A percentile compares a stretch with the other conserved stretches of the same genome.
Conservation (phyloP, 805 yeast species). For the Starmerella sirachaensis region DNA sequence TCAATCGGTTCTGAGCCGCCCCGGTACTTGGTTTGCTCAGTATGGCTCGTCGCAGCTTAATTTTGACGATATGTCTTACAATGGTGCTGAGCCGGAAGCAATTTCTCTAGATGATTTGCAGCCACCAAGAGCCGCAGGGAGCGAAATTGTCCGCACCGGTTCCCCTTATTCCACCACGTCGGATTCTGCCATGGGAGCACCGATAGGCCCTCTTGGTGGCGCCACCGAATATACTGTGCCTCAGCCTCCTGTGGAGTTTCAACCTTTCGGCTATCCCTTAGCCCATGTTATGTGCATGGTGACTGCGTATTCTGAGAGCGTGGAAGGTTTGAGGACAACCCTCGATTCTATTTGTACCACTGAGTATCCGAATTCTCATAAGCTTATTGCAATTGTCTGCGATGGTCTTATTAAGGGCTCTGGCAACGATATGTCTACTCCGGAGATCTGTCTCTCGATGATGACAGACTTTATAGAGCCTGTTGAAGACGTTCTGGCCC, state of each 20-base stretch:
- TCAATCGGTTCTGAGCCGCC: constrained; percentile 18
- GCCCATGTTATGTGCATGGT: constrained; percentile 64
- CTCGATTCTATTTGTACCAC: constrained; percentile 90
- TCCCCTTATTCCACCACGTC: constrained; percentile 8
- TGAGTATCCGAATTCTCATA: constrained; percentile 91
- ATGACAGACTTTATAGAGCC: constrained; percentile 68
- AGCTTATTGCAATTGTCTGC: constrained; percentile 70
- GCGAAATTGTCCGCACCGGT: constrained; percentile 5
- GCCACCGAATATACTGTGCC: constrained; percentile 58
- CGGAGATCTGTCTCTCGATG: constrained; percentile 78
- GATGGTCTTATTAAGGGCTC: constrained; percentile 94
- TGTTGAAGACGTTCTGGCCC: constrained; percentile 62
- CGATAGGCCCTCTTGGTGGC: constrained; percentile 24
- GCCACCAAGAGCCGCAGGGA: constrained; percentile 13
- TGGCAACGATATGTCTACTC: constrained; percentile 78
- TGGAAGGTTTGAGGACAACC: constrained; percentile 72
- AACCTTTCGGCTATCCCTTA: constrained; percentile 76
- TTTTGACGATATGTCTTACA: constrained; percentile 23
- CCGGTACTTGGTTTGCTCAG: constrained; percentile 3
- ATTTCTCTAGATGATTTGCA: constrained; percentile 11
- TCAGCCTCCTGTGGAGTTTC: constrained; percentile 81
- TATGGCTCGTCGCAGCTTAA: constrained; percentile 13
- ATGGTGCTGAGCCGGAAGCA: constrained; percentile 21
- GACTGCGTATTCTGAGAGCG: constrained; percentile 92
- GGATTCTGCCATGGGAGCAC: constrained; percentile 6